Conservation (phyloP, 2,329 filamentous ascomycete genomes). For the Aureobasidium sp. region DNA sequence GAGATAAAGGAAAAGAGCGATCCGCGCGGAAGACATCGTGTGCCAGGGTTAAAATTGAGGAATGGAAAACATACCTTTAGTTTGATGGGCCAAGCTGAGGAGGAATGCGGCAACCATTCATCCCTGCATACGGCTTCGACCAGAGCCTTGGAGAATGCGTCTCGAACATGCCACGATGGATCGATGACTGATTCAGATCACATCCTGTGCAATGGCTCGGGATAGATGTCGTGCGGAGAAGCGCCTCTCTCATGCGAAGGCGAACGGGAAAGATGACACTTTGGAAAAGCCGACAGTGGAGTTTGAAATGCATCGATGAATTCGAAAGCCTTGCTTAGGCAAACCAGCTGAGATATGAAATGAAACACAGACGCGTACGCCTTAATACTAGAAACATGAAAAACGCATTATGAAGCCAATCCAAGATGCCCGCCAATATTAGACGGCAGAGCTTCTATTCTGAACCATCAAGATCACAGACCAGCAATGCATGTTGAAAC, state of each 20-base stretch:
- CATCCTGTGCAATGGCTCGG: neutral
- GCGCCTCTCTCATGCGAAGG: neutral
- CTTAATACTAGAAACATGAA: constrained; percentile 13
- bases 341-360: constrained; percentile 1
- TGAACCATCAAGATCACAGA: constrained; percentile 8
- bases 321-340: neutral
- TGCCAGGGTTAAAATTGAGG: neutral
- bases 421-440: neutral
- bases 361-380: neutral
- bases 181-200: neutral
- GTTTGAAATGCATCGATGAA: neutral
- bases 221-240: neutral
- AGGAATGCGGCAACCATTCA: constrained; percentile 5
- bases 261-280: neutral
- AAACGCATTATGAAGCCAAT: constrained; percentile 4
- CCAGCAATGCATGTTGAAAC: constrained; percentile 6
- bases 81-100: constrained; percentile 6
- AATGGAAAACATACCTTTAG: constrained; percentile 16
- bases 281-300: neutral
- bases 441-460: neutral
- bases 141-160: neutral
- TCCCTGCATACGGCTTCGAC: constrained; percentile 1
- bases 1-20: constrained; percentile 6
- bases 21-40: constrained; percentile 1
- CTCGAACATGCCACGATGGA: constrained; percentile 4